A percentile compares a stretch with the other conserved stretches of the same genome.
phyloP scores from a whole-genome alignment of 345 rosid genomes.

The Limnanthes douglasii region DNA sequence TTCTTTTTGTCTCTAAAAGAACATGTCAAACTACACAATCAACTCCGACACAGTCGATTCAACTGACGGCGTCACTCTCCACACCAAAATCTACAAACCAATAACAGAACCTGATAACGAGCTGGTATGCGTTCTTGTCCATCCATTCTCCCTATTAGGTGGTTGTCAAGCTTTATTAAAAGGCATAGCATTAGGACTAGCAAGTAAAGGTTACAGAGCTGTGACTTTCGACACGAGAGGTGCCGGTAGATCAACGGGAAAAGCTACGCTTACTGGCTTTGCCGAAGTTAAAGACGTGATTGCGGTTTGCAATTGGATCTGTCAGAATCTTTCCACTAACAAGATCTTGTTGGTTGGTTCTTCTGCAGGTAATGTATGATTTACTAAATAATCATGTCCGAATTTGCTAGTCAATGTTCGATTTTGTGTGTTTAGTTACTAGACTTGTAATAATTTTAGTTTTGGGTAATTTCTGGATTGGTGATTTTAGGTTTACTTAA shows the following conservation, averaged over 20 bases:
- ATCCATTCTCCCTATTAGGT: slow-evolving; percentile 76
- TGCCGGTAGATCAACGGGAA: slow-evolving; percentile 74
- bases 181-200: slow-evolving; percentile 64
- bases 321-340: slow-evolving; percentile 19
- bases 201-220: slow-evolving; percentile 38
- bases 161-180: slow-evolving; percentile 63
- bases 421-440: too few relatives aligned
- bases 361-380: slow-evolving; percentile 57
- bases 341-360: slow-evolving; percentile 84
- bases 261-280: slow-evolving; percentile 73
- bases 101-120: slow-evolving; percentile 12
- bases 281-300: slow-evolving; percentile 75
- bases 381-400: too few relatives aligned
- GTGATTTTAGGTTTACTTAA: too few relatives aligned
- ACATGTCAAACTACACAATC: slow-evolving; percentile 29
- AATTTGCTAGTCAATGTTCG: too few relatives aligned
- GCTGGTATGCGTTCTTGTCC: slow-evolving; percentile 63
- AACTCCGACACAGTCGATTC: slow-evolving; percentile 45
- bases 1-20: background rate
- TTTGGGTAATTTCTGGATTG: too few relatives aligned
- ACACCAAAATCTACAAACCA: slow-evolving; percentile 50
- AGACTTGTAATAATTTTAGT: too few relatives aligned
- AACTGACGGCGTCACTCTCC: slow-evolving; percentile 34
- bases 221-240: slow-evolving; percentile 94
- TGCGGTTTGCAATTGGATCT: slow-evolving; percentile 74